Base-by-base conservation (phyloP, 208 protist genomes). In the Angomonas ambiguus region DNA sequence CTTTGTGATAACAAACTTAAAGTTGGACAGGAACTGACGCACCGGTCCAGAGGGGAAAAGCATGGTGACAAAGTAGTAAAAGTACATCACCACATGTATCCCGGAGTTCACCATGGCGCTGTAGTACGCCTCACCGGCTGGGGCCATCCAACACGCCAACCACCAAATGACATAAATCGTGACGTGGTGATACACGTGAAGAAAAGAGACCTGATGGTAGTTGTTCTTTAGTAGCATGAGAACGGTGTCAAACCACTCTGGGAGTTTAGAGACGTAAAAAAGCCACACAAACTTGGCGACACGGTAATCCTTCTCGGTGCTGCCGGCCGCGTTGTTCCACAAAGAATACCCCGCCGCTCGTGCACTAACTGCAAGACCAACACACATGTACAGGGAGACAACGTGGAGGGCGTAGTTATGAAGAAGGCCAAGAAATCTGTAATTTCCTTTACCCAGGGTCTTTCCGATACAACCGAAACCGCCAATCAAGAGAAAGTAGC, bases 61-160 rank as follows among this genome's bases (percentile, higher is more conserved):
- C 18, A 85, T 65, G 2, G 85, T 89, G 20, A 85, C 55, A 48
- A 93, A 90, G 71, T 93, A 91, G 80, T 93, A 91, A 38, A 77
- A 75, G 73, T 91, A 93, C 87, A 93, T 93, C 56, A 89, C 65
- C 18, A 93, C 82, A 62, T 91, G 87, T n/a, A 93, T 65, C 28
- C 69, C 69, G 11, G 80, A 85, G 79, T 93, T 93, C 28, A 89
- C 77, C 76, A 88, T 85, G 31, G 87, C 82, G 64, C 80, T 85
- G 78, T 84, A 91, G 74, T 91, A 93, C 34, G 79, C 78, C 71
- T 93, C 87, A 13, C 87, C 87, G n/a, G 70, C 79, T 16, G 84
- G 80, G 1, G 76, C 87, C 24, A 53, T 63, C 35, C 61, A 62
- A 38, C 67, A 78, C 30, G 74, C 81, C n/a, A 90, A 32, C 62